Base-by-base conservation (phyloP, 2,329 filamentous ascomycete genomes). In the Penicillium expansum region DNA sequence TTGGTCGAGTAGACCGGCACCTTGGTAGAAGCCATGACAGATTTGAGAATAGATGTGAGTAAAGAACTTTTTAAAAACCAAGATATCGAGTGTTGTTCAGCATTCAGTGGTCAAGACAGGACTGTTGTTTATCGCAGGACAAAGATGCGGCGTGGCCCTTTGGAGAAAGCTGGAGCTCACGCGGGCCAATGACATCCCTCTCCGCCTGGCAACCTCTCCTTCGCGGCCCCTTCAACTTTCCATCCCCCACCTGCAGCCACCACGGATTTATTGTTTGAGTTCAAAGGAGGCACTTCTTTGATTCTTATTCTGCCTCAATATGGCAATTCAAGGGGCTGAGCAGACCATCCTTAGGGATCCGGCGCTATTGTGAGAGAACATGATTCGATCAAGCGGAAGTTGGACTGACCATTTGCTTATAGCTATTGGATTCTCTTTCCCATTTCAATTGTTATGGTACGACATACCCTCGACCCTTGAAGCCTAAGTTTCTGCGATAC, bases 381-480 rank as follows among this genome's bases (percentile, higher is more conserved):
- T 29, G 27, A 49, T 51, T 29, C 47, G 54, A 29, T 41, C n/a
- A 29, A 55, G 33, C 48, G 48, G 43, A 56, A 55, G 39, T 38
- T 30, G 29, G 44, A 51, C 66, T 67, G 48, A 66, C 55, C 18
- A 53, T 32, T 38, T 27, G 47, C 42, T 18, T 51, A 64, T 64
- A 99, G 94, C 80, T 97, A 97, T 83, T 99, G 94, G 94, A 99
- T 99, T 77, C 83, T 99, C 59, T 88, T 97, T 62, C 94, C 94
- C 61, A 99, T 99, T 75, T 96, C 93, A 45, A 83, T 96, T 68
- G 94, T 99, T 72, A 99, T 99, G 95, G 88, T 90, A 79, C 45
- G 57, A 11, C 45, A 43, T 30, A 16, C 9, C 2, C 3, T 5
- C 1, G 16, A n/a, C 4, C 16, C 37, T 20, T 29, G 13, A 13